Evolutionary conservation across 306 rosid species (phyloP).

Genomic region (Sphenostylis stenocarpa): DNA sequence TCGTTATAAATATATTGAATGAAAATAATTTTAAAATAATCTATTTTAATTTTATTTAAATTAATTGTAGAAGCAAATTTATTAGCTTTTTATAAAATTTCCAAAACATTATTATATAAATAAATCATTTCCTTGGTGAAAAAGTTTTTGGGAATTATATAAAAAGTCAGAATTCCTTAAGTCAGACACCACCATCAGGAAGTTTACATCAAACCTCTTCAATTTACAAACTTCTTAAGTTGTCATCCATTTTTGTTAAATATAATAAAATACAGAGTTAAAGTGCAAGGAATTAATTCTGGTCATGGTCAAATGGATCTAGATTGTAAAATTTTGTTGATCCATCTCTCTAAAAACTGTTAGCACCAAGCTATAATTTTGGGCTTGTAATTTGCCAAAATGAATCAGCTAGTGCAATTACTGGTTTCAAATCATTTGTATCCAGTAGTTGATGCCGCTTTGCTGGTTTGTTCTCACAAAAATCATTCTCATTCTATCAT

Average conservation of each 20-base stretch:
- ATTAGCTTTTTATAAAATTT: neutral
- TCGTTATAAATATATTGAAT: neutral
- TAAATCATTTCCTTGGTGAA: too few species aligned
- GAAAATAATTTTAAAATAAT: neutral
- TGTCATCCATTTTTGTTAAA: slow-evolving; percentile 43
- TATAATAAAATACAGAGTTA: slow-evolving; percentile 35
- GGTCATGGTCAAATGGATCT: slow-evolving; percentile 43
- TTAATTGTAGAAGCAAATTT: neutral
- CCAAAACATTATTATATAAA: too few species aligned
- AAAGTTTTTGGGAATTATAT: too few species aligned
- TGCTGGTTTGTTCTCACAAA: slow-evolving; percentile 63
- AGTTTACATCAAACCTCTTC: slow-evolving; percentile 42
- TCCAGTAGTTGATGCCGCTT: slow-evolving; percentile 91
- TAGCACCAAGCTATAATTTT: slow-evolving; percentile 78
- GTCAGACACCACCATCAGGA: slow-evolving; percentile 11
- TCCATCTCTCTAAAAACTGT: slow-evolving; percentile 53
- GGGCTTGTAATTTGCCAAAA: slow-evolving; percentile 98
- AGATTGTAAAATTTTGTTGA: slow-evolving; percentile 47
- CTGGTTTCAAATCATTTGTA: slow-evolving; percentile 60
- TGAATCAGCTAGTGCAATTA: slow-evolving; percentile 40
- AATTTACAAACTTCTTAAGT: slow-evolving; percentile 60
- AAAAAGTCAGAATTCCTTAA: neutral
- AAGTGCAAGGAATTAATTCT: slow-evolving; percentile 52
- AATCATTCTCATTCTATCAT: slow-evolving; percentile 54
- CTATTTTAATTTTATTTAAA: neutral